phyloP scores from a whole-genome alignment of 176 grass and related monocot genomes.

The Oryza glaberrima region DNA sequence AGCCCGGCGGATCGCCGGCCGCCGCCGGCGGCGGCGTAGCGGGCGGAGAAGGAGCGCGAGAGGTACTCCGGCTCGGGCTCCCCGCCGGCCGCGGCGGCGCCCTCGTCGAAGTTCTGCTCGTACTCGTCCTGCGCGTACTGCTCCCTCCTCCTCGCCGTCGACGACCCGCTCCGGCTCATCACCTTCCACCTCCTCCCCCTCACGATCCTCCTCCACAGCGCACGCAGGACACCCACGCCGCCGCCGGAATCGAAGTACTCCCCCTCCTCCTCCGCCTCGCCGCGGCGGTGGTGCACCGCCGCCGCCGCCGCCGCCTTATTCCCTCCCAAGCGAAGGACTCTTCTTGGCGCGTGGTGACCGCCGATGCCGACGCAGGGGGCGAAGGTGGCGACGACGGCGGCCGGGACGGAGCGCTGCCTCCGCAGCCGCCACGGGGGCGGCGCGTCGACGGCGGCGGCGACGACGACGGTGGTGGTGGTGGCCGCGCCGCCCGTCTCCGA shows the following conservation, averaged over 20 bases:
- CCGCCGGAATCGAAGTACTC: neutral
- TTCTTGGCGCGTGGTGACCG: neutral
- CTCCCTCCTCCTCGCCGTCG: neutral
- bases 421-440: neutral
- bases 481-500: neutral
- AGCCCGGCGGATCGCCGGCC: neutral
- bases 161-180: constrained; percentile 5
- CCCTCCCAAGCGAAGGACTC: constrained; percentile 2
- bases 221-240: constrained; percentile 8
- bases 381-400: constrained; percentile 23
- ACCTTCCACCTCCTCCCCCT: neutral
- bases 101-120: constrained; percentile 78
- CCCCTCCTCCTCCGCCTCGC: neutral
- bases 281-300: too few species aligned
- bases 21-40: constrained; percentile 28
- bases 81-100: constrained; percentile 19
- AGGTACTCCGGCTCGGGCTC: constrained; percentile 69
- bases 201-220: constrained; percentile 54
- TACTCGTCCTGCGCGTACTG: constrained; percentile 56
- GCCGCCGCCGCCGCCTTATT: neutral
- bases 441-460: too few species aligned
- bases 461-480: too few species aligned
- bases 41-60: constrained; percentile 54
- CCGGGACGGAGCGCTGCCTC: constrained; percentile 41
- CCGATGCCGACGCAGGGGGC: neutral